Conservation (phyloP, 192 early-diverging fungal genomes). For the Coemansia sp. region DNA sequence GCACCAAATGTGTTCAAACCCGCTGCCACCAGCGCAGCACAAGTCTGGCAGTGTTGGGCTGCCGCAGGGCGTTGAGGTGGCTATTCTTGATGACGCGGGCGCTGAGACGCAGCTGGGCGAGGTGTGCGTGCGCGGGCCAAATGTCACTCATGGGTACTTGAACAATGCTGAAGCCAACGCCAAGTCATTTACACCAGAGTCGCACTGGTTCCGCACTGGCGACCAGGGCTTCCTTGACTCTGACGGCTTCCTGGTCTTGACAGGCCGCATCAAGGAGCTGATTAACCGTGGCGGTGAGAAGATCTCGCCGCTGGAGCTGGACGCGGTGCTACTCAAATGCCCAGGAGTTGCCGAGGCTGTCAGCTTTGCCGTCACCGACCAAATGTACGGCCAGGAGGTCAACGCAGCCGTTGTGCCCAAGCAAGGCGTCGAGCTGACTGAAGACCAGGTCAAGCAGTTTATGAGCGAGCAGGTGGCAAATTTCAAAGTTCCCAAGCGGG, state of each 20-base stretch:
- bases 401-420: constrained; percentile 70
- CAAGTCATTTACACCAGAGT: constrained; percentile 60
- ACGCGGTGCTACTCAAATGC: constrained; percentile 67
- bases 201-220: constrained; percentile 78
- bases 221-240: constrained; percentile 78
- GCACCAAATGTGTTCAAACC: constrained; percentile 85
- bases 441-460: constrained; percentile 56
- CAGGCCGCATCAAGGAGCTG: constrained; percentile 85
- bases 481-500: constrained; percentile 73
- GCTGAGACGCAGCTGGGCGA: constrained; percentile 60
- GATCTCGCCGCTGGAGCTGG: constrained; percentile 86
- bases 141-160: constrained; percentile 76
- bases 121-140: constrained; percentile 80
- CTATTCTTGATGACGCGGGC: constrained; percentile 60
- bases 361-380: constrained; percentile 70
- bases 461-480: constrained; percentile 58
- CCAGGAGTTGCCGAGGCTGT: constrained; percentile 72
- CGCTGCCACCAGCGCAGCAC: constrained; percentile 63
- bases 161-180: constrained; percentile 69
- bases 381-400: constrained; percentile 83
- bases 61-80: constrained; percentile 72
- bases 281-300: constrained; percentile 92
- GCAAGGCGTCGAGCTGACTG: constrained; percentile 53
- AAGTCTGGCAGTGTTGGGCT: constrained; percentile 80
- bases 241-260: constrained; percentile 76